Percentiles rank a stretch among this genome's conserved stretches.
Evolutionary conservation across 495 filamentous ascomycete genomes (phyloP).

Genomic region (Trichoderma asperelloides): DNA sequence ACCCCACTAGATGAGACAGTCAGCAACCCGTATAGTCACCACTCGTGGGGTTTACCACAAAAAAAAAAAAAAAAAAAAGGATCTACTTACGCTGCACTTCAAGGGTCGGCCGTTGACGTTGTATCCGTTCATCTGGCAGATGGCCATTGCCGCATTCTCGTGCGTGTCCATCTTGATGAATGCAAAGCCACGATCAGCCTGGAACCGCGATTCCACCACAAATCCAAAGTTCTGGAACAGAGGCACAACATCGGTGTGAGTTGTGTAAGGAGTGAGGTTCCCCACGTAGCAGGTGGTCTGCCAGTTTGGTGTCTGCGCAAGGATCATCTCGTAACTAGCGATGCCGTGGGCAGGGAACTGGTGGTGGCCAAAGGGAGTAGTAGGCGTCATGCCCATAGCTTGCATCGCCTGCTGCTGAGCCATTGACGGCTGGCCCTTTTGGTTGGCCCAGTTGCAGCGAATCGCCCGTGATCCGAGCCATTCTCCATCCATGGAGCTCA

Average conservation of each 20-base stretch:
- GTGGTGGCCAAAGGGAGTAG: conserved; percentile 92
- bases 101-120: conserved; percentile 95
- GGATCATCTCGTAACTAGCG: conserved; percentile 97
- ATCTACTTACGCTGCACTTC: conserved; percentile 87
- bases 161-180: conserved; percentile 99
- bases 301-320: conserved; percentile 94
- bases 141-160: conserved; percentile 96
- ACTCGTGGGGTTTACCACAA: too few species aligned
- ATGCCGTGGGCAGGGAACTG: conserved; percentile 96
- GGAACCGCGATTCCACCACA: conserved; percentile 93
- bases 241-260: conserved; percentile 88
- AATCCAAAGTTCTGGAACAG: conserved; percentile 98
- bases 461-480: conserved; percentile 98
- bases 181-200: conserved; percentile 94
- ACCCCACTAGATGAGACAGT: conserved; percentile 62
- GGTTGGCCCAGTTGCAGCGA: conserved; percentile 99
- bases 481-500: conserved; percentile 97
- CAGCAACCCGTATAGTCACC: conserved; percentile 9
- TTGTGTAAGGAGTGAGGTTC: conserved; percentile 95
- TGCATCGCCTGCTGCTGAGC: conserved; percentile 96
- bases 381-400: conserved; percentile 97
- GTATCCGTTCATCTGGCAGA: conserved; percentile 93
- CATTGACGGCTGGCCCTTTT: conserved; percentile 97
- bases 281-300: conserved; percentile 99
- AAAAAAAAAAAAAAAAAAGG: background rate